phyloP scores from a whole-genome alignment of 257 asterid genomes.

The Cinchona pubescens region DNA sequence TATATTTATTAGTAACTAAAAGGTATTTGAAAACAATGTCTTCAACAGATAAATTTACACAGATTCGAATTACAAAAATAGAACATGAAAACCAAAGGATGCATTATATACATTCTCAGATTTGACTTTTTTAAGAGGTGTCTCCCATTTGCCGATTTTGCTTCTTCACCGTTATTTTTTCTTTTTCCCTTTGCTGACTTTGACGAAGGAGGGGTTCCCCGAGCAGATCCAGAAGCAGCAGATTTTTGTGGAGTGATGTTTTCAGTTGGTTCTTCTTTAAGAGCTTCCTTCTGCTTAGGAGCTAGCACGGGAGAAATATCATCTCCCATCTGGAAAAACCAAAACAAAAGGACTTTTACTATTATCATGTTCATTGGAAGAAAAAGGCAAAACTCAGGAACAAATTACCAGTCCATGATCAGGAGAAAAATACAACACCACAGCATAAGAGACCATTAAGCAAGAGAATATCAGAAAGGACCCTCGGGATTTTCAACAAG shows the following conservation, averaged over 20 bases:
- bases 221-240: constrained; percentile 48
- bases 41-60: background rate
- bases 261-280: constrained; percentile 79
- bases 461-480: background rate
- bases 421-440: background rate
- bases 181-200: constrained; percentile 82
- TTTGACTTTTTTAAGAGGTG: constrained; percentile 79
- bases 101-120: constrained; percentile 58
- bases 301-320: constrained; percentile 77
- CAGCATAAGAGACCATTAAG: background rate
- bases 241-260: constrained; percentile 60
- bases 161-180: constrained; percentile 63
- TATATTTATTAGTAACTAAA: background rate
- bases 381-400: background rate
- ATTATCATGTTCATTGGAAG: background rate
- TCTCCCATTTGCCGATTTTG: constrained; percentile 54
- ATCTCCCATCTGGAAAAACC: constrained; percentile 47
- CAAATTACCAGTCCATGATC: background rate
- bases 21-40: background rate
- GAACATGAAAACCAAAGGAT: background rate
- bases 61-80: background rate
- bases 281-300: constrained; percentile 72
- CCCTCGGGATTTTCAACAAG: background rate
- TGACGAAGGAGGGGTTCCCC: constrained; percentile 64
- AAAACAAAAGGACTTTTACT: background rate